phyloP scores from a whole-genome alignment of 2,329 filamentous ascomycete genomes.

The Metarhizium sp. region DNA sequence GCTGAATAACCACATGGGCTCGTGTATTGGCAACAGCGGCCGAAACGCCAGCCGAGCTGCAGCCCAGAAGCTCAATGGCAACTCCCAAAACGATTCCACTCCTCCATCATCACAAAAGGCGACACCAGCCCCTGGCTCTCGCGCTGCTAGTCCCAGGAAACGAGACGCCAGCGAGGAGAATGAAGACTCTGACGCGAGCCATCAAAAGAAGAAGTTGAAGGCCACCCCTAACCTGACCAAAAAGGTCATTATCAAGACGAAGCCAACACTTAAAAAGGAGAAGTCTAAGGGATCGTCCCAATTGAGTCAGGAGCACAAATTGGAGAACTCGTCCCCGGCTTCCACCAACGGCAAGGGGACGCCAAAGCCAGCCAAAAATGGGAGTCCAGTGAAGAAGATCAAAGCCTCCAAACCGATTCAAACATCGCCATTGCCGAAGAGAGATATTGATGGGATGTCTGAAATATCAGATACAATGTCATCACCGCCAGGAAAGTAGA shows the following conservation, averaged over 20 bases:
- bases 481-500: slow-evolving; percentile 33
- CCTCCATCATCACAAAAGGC: slow-evolving; percentile 55
- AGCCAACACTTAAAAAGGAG: slow-evolving; percentile 42
- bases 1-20: slow-evolving; percentile 60
- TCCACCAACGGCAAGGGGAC: slow-evolving; percentile 8
- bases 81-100: slow-evolving; percentile 45
- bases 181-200: slow-evolving; percentile 39
- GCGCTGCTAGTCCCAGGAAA: slow-evolving; percentile 46
- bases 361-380: slow-evolving; percentile 27
- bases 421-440: slow-evolving; percentile 39
- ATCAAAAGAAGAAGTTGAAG: slow-evolving; percentile 52
- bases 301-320: slow-evolving; percentile 39
- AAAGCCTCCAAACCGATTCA: slow-evolving; percentile 37
- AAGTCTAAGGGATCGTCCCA: slow-evolving; percentile 42
- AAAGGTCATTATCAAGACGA: slow-evolving; percentile 48
- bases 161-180: slow-evolving; percentile 48
- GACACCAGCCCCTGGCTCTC: slow-evolving; percentile 46
- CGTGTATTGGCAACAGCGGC: slow-evolving; percentile 57
- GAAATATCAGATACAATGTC: slow-evolving; percentile 49
- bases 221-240: slow-evolving; percentile 30
- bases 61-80: slow-evolving; percentile 52
- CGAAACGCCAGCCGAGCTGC: slow-evolving; percentile 53
- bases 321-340: slow-evolving; percentile 17
- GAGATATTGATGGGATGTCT: slow-evolving; percentile 40
- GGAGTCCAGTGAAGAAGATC: slow-evolving; percentile 32